Evolutionary conservation across 495 filamentous ascomycete genomes (phyloP).

Genomic region (Wilcoxina mikolae): DNA sequence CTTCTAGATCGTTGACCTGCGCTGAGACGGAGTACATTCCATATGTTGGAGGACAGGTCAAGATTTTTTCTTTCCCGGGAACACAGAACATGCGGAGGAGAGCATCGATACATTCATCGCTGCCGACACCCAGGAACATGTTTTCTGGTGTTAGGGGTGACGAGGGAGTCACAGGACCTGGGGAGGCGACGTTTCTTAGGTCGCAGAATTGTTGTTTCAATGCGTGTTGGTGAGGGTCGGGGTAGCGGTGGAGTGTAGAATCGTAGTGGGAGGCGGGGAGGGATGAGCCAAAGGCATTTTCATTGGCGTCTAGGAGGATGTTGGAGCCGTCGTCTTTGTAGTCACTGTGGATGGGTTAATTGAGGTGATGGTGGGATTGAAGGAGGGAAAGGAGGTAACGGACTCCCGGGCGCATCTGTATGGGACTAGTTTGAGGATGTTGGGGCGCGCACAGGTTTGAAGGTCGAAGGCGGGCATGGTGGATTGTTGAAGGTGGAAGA

Average conservation of each 20-base stretch:
- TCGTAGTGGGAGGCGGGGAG: slow-evolving; percentile 39
- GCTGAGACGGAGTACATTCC: slow-evolving; percentile 96
- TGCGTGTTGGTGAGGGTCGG: slow-evolving; percentile 83
- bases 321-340: slow-evolving; percentile 98
- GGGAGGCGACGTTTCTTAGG: slow-evolving; percentile 70
- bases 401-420: slow-evolving; percentile 44
- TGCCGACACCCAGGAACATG: slow-evolving; percentile 82
- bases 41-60: slow-evolving; percentile 92
- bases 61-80: slow-evolving; percentile 73
- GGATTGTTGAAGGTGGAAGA: background rate
- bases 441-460: slow-evolving; percentile 64
- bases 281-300: slow-evolving; percentile 85
- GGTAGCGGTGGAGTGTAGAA: slow-evolving; percentile 78
- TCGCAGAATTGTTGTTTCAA: slow-evolving; percentile 78
- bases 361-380: background rate
- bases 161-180: slow-evolving; percentile 39
- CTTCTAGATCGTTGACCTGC: slow-evolving; percentile 73
- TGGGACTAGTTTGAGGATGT: slow-evolving; percentile 67
- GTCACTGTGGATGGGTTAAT: slow-evolving; percentile 32
- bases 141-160: slow-evolving; percentile 64
- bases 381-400: slow-evolving; percentile 8
- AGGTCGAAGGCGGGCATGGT: slow-evolving; percentile 47
- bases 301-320: slow-evolving; percentile 91
- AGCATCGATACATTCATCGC: slow-evolving; percentile 91
- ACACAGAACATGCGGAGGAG: slow-evolving; percentile 82